Evolutionary conservation across 495 filamentous ascomycete genomes (phyloP), one percentile per base, ranked within the genome.

Genomic region (Rhizodiscina lignyota): DNA sequence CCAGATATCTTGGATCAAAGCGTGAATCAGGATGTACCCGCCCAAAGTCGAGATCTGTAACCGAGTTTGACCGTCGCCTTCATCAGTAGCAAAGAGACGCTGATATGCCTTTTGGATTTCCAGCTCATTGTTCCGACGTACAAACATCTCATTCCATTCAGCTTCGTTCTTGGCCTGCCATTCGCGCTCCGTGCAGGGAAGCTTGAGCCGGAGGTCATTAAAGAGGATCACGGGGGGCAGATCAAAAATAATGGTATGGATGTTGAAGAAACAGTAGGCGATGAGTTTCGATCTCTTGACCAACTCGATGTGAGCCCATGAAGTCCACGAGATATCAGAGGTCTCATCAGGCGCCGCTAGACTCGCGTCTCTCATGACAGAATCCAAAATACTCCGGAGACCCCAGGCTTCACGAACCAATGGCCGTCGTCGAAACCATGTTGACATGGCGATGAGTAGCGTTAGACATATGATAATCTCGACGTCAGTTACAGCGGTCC

Each of bases 1-100:
- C 50, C 72, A 82, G 18, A 82, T 78, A 31, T 77, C 69, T 42
- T 82, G 77, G 11, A 79, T 63, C 35, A 82, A 53, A 0, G 72
- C 74, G 42, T 77, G 68, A 23, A 82, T 78, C 3, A 80, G 63
- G 4, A 74, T 63, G 40, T 79, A 78, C 39, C 72, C 73, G 12
- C 74, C 74, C 0, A 79, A 59, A 1, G 73, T 71, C 5, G 75
- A 75, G 68, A 54, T 3, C n/a, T n/a, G n/a, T n/a, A n/a, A n/a
- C n/a, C n/a, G n/a, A n/a, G n/a, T n/a, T n/a, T n/a, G n/a, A n/a
- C n/a, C n/a, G 63, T 64, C 12, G 64, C 60, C 12, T 53, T 56
- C 37, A 68, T 63, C 45, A 6, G 58, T 57, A 20, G 57, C 61
- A 28, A 73, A 58, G 18, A 70, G 41, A 30, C 58, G 48, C 26